Percentiles rank a stretch among this genome's conserved stretches.
These are phyloP conservation scores for Erodium moschatum DNA, from an alignment of 441 rosid species.

Conservation along the genomic window DNA sequence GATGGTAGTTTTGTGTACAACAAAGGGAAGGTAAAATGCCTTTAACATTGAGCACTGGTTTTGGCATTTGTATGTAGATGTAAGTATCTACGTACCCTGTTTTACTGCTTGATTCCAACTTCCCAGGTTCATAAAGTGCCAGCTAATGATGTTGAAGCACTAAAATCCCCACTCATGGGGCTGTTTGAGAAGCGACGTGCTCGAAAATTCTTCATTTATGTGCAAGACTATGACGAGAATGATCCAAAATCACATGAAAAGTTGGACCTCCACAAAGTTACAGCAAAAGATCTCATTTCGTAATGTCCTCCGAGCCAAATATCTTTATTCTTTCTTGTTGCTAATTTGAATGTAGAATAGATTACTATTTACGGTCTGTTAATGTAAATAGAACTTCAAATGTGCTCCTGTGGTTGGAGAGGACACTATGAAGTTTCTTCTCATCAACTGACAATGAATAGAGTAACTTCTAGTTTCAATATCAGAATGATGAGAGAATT, in stretches of 20 bases:
- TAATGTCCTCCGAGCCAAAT: constrained; percentile 19
- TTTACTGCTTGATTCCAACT: neutral
- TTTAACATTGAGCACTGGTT: no score
- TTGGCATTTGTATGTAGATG: neutral
- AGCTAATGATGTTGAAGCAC: constrained; percentile 64
- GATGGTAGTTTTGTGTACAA: constrained; percentile 69
- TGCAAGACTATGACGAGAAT: constrained; percentile 57
- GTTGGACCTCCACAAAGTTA: constrained; percentile 51
- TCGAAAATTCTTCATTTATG: constrained; percentile 62
- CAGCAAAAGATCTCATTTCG: constrained; percentile 62
- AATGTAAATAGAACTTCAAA: no score
- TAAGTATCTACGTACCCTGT: neutral
- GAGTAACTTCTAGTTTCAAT: neutral
- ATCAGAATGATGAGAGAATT: neutral
- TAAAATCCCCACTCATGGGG: constrained; percentile 67
- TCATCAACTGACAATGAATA: no score
- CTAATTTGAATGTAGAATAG: no score
- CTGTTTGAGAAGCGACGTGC: constrained; percentile 66
- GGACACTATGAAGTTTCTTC: no score
- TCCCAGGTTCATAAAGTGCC: constrained; percentile 59
- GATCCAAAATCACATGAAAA: constrained; percentile 73
- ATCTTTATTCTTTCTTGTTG: neutral
- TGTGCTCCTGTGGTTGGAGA: no score
- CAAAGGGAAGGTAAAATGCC: constrained; percentile 43
- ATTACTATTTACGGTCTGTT: neutral